phyloP scores from a whole-genome alignment of 2,329 filamentous ascomycete species.

The Raffaelea ambrosiae region DNA sequence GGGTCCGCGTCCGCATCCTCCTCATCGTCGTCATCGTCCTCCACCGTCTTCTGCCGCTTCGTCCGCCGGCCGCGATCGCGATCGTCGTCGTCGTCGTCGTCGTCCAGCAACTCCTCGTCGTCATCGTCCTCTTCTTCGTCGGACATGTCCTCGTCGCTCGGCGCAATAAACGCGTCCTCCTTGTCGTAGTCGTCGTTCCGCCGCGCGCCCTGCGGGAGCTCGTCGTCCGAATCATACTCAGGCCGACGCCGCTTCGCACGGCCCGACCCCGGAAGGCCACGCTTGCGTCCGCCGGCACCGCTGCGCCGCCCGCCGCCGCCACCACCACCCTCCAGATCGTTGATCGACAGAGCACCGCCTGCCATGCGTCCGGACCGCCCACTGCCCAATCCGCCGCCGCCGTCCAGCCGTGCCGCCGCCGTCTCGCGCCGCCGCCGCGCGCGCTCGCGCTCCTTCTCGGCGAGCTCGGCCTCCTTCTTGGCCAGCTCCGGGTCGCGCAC shows the following conservation, averaged over 20 bases:
- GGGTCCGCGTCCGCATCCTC: constrained; percentile 47
- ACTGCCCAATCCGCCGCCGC: constrained; percentile 22
- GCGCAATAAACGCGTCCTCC: constrained; percentile 70
- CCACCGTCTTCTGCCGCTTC: constrained; percentile 43
- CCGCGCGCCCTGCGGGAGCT: constrained; percentile 51
- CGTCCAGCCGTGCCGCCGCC: constrained; percentile 54
- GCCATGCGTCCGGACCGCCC: constrained; percentile 27
- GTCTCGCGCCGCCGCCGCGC: constrained; percentile 59
- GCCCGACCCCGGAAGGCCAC: constrained; percentile 35
- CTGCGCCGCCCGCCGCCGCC: constrained; percentile 30
- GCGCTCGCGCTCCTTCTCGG: constrained; percentile 65
- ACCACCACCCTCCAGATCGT: constrained; percentile 54
- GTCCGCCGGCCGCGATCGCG: constrained; percentile 32
- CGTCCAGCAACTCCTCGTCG: constrained; percentile 52
- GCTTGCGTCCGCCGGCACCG: constrained; percentile 41
- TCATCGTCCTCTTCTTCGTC: constrained; percentile 53
- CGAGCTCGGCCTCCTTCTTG: constrained; percentile 63
- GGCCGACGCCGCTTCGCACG: constrained; percentile 46
- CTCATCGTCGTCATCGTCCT: constrained; percentile 36
- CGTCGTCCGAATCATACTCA: constrained; percentile 73
- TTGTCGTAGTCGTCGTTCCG: constrained; percentile 70
- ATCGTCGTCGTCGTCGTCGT: constrained; percentile 30
- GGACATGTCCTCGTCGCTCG: constrained; percentile 59
- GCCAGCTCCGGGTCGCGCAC: constrained; percentile 68
- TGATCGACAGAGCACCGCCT: constrained; percentile 52